phyloP scores from a whole-genome alignment of 352 stramenopile genomes.

The Globisporangium spiculum region DNA sequence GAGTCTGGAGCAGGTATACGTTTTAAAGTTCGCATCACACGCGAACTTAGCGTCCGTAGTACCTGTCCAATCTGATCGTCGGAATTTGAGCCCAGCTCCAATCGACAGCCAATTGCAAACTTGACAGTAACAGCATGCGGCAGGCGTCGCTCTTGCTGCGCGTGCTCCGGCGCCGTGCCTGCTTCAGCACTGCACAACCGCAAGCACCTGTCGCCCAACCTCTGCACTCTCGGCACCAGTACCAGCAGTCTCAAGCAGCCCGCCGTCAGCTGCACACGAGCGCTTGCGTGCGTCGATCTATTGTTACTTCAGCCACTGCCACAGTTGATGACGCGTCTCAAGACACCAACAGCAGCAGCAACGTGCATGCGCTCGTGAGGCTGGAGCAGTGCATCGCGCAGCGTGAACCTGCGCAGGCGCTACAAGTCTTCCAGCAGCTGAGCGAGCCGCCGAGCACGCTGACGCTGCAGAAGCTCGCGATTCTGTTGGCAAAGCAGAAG shows the following conservation, averaged over 20 bases:
- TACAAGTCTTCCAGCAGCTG: constrained; percentile 38
- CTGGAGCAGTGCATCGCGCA: constrained; percentile 40
- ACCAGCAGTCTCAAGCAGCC: not conserved
- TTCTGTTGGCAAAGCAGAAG: constrained; percentile 48
- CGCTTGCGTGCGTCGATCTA: not conserved
- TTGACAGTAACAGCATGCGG: not conserved
- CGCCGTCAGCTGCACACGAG: constrained; percentile 1
- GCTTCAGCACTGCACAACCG: not conserved
- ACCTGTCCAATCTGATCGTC: not conserved
- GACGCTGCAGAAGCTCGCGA: constrained; percentile 45
- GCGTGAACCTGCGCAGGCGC: constrained; percentile 27
- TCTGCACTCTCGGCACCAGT: not conserved
- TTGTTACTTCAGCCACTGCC: not conserved
- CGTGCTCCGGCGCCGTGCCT: not conserved
- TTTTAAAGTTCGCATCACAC: too few species aligned
- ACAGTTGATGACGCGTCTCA: not conserved
- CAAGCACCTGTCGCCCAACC: not conserved
- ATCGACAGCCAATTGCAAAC: not conserved
- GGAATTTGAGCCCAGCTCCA: not conserved
- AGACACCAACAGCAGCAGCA: not conserved
- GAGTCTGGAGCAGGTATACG: too few species aligned
- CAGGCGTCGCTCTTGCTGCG: constrained; percentile 2
- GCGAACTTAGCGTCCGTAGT: too few species aligned
- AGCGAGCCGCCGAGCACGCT: constrained; percentile 24
- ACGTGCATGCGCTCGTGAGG: constrained; percentile 17